Base-by-base conservation (phyloP, 345 rosid species). In the Aurinia saxatilis region DNA sequence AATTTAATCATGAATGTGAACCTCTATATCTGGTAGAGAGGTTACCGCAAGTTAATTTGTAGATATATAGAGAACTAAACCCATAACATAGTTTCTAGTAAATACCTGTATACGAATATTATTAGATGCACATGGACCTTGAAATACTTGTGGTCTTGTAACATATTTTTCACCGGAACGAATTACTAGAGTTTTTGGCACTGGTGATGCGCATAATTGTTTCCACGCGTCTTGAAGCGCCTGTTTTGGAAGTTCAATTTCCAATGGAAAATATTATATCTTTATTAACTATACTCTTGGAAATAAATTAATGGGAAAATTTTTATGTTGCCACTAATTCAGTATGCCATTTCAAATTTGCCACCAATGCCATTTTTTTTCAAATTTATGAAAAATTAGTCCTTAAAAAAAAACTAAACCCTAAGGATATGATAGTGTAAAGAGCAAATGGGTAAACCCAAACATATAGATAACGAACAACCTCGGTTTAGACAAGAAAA, bases 221-320 rank as follows among this genome's bases (percentile, higher is more conserved):
- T 29, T 67, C 72, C 65, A 67, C 45, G 70, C 70, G 1, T 45
- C 2, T 35, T 65, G 54, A 45, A 65, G 27, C 1, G 60, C 69
- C 69, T 60, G 5, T 13, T 9, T 14, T 10, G 10, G 3, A 52
- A 6, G 16, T 5, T 33, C 34, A 33, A 14, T 13, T 46, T 59
- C 3, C 13, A 12, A 54, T n/a, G 10, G 3, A 36, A 18, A 37
- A 33, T 50, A 16, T 33, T 51, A 10, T 60, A 2, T 44, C n/a
- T 8, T 35, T 23, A 19, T 1, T 9, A 57, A 27, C 14, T 1
- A 27, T 4, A 27, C 7, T 27, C 5, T 27, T 39, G 7, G 10
- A 57, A 6, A 27, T 47, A 36, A 60, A 35, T 9, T 31, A 27
- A 39, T n/a, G n/a, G n/a, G n/a, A n/a, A n/a, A n/a, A n/a, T n/a